Evolutionary conservation across 1,284 basidiomycete genomes (phyloP).

Genomic region (Cryptococcus sp.): DNA sequence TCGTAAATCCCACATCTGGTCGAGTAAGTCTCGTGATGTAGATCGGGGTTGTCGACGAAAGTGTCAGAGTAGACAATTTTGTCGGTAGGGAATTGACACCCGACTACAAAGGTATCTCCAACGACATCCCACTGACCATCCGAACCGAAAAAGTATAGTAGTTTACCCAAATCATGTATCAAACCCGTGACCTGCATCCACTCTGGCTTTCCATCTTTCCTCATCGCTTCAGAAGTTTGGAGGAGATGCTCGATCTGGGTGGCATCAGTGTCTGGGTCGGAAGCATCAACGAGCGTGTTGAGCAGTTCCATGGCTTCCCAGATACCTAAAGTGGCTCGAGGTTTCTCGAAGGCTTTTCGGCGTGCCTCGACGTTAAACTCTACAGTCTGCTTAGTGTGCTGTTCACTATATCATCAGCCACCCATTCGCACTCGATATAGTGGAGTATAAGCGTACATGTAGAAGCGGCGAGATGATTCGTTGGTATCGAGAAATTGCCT

Average conservation of each 20-base stretch:
- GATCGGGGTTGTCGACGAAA: conserved; percentile 73
- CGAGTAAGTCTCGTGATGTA: conserved; percentile 62
- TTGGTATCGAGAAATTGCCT: conserved; percentile 59
- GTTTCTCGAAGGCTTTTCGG: conserved; percentile 40
- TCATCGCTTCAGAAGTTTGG: conserved; percentile 87
- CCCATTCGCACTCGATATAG: background rate
- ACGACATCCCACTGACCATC: conserved; percentile 89
- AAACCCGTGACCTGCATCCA: conserved; percentile 75
- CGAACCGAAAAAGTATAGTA: conserved; percentile 68
- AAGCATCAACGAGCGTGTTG: conserved; percentile 81
- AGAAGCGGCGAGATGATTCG: conserved; percentile 55
- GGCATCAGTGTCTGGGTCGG: conserved; percentile 54
- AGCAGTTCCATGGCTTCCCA: conserved; percentile 91
- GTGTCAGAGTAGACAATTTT: conserved; percentile 83
- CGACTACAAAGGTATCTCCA: conserved; percentile 82
- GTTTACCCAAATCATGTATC: conserved; percentile 81
- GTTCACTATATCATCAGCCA: conserved; percentile 51
- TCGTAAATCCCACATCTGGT: conserved; percentile 78
- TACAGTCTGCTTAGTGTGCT: conserved; percentile 84
- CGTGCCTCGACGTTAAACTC: conserved; percentile 70
- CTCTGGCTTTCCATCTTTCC: conserved; percentile 74
- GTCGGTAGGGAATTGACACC: conserved; percentile 71
- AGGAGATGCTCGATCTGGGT: conserved; percentile 86
- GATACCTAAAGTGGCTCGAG: conserved; percentile 50
- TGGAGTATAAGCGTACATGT: background rate